Evolutionary conservation across 2,329 filamentous ascomycete genomes (phyloP), one percentile per base, ranked within the genome.

Genomic region (Hypoxylon sp.): DNA sequence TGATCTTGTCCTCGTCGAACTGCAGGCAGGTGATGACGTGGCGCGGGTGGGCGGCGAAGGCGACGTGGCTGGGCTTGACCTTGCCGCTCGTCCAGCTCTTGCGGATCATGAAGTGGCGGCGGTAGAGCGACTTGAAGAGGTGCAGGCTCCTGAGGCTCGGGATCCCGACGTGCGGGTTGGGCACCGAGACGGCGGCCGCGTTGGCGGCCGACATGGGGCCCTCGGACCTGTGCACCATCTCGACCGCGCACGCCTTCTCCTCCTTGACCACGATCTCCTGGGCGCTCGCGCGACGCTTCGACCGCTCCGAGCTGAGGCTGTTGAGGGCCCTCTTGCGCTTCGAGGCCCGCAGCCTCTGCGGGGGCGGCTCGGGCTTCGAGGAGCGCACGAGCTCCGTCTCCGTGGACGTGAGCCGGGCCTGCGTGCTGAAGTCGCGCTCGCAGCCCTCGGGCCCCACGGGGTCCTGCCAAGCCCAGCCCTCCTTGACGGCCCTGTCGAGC

Each of bases 401-500:
- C 4, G 80, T 79, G 3, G 80, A 81, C 3, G 80, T 81, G 48
- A 85, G 73, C 47, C 76, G 79, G 60, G 72, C 81, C 40, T 81
- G 78, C 61, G 81, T 75, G 73, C 90, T 91, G 45, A 97, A 75
- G 71, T 99, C 93, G 55, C 85, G 83, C 74, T 99, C 95, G 52
- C 83, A 91, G 20, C 90, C 91, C 49, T 90, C 84, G 3, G 82
- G 75, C 0, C 89, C 90, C 52, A 86, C 84, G 0, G 93, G 91
- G 70, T 94, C 91, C 72, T 99, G 95, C 92, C 95, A 99, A 11
- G 93, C 95, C 95, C 95, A 99, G 11, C 95, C 95, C 78, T 98
- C 91, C 37, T 81, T 80, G 52, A 98, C 92, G 24, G 95, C 93
- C 66, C 88, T 88, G 63, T 91, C 87, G 20, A 99, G 81, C 74